Percentiles rank a stretch among this genome's conserved stretches.
phyloP scores from a whole-genome alignment of 2,329 filamentous ascomycete species.

The Colletotrichum sp. region DNA sequence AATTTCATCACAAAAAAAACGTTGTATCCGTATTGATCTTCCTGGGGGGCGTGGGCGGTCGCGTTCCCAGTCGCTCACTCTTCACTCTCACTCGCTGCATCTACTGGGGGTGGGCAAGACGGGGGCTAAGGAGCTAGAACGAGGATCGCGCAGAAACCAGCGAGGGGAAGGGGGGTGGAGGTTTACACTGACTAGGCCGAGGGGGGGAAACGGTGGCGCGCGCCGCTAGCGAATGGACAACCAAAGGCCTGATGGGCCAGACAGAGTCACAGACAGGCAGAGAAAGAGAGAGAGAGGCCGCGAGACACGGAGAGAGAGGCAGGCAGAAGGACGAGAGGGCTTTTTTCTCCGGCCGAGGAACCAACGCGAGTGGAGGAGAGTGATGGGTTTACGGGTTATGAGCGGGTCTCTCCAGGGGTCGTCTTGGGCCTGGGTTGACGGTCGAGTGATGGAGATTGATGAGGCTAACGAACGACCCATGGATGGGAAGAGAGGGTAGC shows the following conservation, averaged over 20 bases:
- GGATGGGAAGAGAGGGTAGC: background rate
- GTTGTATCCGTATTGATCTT: conserved; percentile 16
- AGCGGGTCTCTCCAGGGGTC: background rate
- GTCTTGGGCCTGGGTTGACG: background rate
- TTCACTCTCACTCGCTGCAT: background rate
- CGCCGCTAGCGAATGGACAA: conserved; percentile 11
- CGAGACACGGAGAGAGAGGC: background rate
- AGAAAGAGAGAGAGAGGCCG: background rate
- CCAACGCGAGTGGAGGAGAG: conserved; percentile 15
- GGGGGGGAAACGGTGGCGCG: conserved; percentile 14
- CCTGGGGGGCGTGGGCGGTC: background rate
- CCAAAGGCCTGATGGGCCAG: background rate
- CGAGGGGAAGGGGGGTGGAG: background rate
- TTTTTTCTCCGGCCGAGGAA: conserved; percentile 2
- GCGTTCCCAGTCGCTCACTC: background rate
- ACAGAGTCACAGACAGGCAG: no score
- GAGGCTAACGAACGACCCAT: background rate
- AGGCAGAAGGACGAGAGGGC: background rate
- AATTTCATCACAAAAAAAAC: conserved; percentile 13
- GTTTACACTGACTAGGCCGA: conserved; percentile 7
- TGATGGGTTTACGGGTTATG: background rate
- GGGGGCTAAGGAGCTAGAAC: conserved; percentile 1
- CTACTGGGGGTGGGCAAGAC: background rate
- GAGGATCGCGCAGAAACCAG: conserved; percentile 2
- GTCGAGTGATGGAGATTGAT: background rate